Percentiles rank a stretch among this genome's conserved stretches.
Evolutionary conservation across 495 filamentous ascomycete species (phyloP).

Genomic region (Neurospora tetraspora): DNA sequence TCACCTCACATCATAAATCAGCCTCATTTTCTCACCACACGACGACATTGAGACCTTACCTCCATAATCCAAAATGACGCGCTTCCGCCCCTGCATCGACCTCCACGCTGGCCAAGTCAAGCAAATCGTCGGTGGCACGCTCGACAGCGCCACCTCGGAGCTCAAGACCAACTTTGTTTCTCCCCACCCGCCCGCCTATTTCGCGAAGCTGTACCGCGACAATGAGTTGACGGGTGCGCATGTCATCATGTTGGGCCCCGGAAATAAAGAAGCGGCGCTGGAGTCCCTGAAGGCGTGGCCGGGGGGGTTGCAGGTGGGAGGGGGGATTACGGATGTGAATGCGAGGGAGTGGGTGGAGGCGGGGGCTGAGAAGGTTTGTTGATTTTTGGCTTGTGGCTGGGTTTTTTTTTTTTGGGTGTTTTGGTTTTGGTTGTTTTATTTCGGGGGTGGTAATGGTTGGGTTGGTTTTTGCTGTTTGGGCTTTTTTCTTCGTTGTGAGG

Average conservation of each 20-base stretch:
- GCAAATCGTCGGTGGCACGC: conserved; percentile 93
- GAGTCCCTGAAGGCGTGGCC: conserved; percentile 73
- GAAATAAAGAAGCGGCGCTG: conserved; percentile 68
- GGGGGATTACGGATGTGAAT: conserved; percentile 79
- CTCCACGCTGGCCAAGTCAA: conserved; percentile 92
- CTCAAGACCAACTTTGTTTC: conserved; percentile 90
- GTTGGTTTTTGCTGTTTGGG: too few relatives aligned
- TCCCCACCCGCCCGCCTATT: conserved; percentile 67
- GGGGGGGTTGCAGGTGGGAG: conserved; percentile 71
- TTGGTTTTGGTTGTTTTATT: background rate
- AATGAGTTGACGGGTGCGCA: conserved; percentile 69
- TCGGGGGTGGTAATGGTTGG: too few relatives aligned
- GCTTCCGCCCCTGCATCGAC: conserved; percentile 94
- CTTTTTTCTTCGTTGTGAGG: background rate
- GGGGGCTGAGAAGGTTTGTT: conserved; percentile 77
- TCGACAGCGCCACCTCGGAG: conserved; percentile 52
- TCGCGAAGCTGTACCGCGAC: conserved; percentile 66
- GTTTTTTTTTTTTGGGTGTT: too few relatives aligned
- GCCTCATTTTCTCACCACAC: background rate
- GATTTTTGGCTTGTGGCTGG: background rate
- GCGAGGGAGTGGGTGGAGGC: conserved; percentile 75
- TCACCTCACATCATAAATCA: background rate
- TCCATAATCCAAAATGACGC: conserved; percentile 66
- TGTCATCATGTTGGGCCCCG: conserved; percentile 90
- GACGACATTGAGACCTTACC: too few relatives aligned